These are phyloP conservation scores for Trichoderma afroharzianum DNA, from an alignment of 2,329 filamentous ascomycete genomes.

Conservation along the genomic window DNA sequence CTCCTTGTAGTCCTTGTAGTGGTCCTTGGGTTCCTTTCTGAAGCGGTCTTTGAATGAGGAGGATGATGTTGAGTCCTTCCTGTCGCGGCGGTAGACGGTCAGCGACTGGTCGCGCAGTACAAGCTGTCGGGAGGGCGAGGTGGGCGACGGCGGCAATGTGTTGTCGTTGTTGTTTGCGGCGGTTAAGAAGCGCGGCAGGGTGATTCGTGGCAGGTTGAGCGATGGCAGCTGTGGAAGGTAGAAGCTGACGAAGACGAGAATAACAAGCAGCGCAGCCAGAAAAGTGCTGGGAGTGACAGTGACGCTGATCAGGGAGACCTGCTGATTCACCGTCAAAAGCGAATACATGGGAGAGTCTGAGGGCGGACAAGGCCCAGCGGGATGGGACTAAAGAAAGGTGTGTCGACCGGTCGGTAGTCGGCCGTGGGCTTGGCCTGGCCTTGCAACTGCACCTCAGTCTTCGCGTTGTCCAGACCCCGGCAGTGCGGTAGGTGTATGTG, in stretches of 20 bases:
- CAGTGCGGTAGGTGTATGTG: slow-evolving; percentile 6
- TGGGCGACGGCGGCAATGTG: slow-evolving; percentile 23
- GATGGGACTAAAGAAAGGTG: slow-evolving; percentile 10
- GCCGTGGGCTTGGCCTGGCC: not conserved
- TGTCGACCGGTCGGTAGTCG: slow-evolving; percentile 13
- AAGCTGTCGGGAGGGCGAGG: slow-evolving; percentile 23
- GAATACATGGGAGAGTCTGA: slow-evolving; percentile 48
- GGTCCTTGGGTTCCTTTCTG: slow-evolving; percentile 13
- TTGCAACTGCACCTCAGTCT: not conserved
- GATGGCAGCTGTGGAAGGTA: slow-evolving; percentile 40
- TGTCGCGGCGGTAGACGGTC: slow-evolving; percentile 30
- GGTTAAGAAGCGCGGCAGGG: slow-evolving; percentile 29
- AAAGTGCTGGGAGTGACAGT: slow-evolving; percentile 57
- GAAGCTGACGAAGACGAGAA: slow-evolving; percentile 49
- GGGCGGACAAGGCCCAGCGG: slow-evolving; percentile 18
- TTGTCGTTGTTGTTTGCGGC: slow-evolving; percentile 22
- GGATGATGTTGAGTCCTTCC: not conserved
- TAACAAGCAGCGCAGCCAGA: slow-evolving; percentile 48
- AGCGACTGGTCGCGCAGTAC: slow-evolving; percentile 34
- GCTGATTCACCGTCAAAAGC: slow-evolving; percentile 58
- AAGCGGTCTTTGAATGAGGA: not conserved
- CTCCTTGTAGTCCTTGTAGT: slow-evolving; percentile 15
- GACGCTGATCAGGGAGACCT: slow-evolving; percentile 58
- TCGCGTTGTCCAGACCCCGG: slow-evolving; percentile 11
- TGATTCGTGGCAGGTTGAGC: slow-evolving; percentile 33